phyloP scores from a whole-genome alignment of 805 yeast species.

The Schwanniomyces sp. region DNA sequence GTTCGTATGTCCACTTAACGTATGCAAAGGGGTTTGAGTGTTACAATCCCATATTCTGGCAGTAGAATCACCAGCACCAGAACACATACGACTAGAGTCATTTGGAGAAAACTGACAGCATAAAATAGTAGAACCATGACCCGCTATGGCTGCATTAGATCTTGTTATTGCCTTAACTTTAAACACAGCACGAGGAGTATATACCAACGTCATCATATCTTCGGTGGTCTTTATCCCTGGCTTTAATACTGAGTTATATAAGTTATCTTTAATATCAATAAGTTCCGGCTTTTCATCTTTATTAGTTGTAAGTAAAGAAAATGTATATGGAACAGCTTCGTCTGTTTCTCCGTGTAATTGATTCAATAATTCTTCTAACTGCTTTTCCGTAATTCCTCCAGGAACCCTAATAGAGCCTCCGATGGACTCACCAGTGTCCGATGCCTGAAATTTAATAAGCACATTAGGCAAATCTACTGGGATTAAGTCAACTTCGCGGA shows the following conservation, averaged over 20 bases:
- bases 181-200: slow-evolving; percentile 93
- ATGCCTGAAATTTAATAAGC: slow-evolving; percentile 83
- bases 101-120: slow-evolving; percentile 94
- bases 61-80: slow-evolving; percentile 96
- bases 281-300: slow-evolving; percentile 38
- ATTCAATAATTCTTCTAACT: slow-evolving; percentile 84
- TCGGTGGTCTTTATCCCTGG: slow-evolving; percentile 90
- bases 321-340: slow-evolving; percentile 89
- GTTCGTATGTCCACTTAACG: slow-evolving; percentile 80
- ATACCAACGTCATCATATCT: slow-evolving; percentile 86
- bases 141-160: slow-evolving; percentile 88
- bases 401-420: slow-evolving; percentile 92
- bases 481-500: slow-evolving; percentile 67
- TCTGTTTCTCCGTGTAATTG: slow-evolving; percentile 68
- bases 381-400: slow-evolving; percentile 80
- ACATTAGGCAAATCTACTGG: slow-evolving; percentile 87
- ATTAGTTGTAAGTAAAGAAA: slow-evolving; percentile 57
- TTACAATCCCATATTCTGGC: slow-evolving; percentile 97
- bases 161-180: slow-evolving; percentile 90
- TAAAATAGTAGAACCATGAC: slow-evolving; percentile 91
- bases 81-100: slow-evolving; percentile 78
- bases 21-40: slow-evolving; percentile 85
- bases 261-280: slow-evolving; percentile 73
- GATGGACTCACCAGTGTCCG: slow-evolving; percentile 84
- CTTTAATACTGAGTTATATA: slow-evolving; percentile 77